Evolutionary conservation across 257 asterid species (phyloP).

Genomic region (Nicotiana obtusifolia): DNA sequence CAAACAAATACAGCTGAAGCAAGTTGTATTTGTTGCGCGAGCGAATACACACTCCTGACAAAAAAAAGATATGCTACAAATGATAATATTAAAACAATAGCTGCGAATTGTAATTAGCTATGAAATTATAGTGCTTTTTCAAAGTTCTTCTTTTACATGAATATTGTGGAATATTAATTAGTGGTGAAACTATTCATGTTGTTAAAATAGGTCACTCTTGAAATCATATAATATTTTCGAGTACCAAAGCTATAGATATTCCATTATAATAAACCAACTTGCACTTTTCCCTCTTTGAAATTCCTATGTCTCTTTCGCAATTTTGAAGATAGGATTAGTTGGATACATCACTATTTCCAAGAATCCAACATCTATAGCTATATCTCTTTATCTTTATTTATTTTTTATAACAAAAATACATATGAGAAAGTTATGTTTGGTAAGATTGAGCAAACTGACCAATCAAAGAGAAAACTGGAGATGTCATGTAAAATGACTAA

Average conservation of each 20-base stretch:
- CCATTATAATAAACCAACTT: not conserved
- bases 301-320: not conserved
- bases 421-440: not conserved
- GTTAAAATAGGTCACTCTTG: not conserved
- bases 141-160: too few species aligned
- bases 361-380: not conserved
- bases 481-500: not conserved
- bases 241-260: not conserved
- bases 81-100: too few species aligned
- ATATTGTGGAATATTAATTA: not conserved
- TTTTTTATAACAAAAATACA: not conserved
- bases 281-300: not conserved
- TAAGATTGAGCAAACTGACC: not conserved
- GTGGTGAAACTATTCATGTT: not conserved
- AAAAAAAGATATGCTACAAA: too few species aligned
- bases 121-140: too few species aligned
- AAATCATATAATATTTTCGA: not conserved
- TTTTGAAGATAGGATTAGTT: not conserved
- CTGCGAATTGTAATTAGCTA: too few species aligned
- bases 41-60: too few species aligned
- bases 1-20: too few species aligned
- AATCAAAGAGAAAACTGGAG: not conserved
- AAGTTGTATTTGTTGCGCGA: too few species aligned
- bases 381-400: not conserved
- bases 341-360: slow-evolving; percentile 1